Base-by-base conservation (phyloP, 2,329 filamentous ascomycete genomes). In the Scytalidium lignicola region DNA sequence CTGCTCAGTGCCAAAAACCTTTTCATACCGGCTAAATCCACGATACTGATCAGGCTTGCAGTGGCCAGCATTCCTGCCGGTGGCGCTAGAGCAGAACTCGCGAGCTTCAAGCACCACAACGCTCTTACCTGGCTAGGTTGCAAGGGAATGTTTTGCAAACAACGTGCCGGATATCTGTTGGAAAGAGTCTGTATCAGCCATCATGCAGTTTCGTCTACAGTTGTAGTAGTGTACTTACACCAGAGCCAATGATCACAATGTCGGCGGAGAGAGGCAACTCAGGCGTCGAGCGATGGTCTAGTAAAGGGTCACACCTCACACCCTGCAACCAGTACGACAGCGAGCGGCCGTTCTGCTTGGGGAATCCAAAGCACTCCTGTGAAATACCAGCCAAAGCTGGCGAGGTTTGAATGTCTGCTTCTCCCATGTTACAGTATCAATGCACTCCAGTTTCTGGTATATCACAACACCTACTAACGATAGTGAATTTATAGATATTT, bases 61-160 rank as follows among this genome's bases (percentile, higher is more conserved):
- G 50, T 72, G 70, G 1, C 70, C 69, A 9, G 70, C 73, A 50
- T 76, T 76, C 9, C 64, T 58, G 13, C 63, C 64, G 5, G 63
- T 65, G 4, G 64, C 64, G 19, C 64, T 64, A 18, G 61, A 63
- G 39, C 58, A 62, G 20, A 57, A 58, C 52, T 59, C 55, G 3
- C 67, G 59, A 3, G 69, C 69, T 55, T 71, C 69, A 7, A 71
- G 58, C 49, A 70, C 58, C 17, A 70, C 56, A 21, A 71, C 56
- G 44, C 39, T 46, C 26, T 23, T 59, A 57, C 5, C 60, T 63
- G 17, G 67, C 52, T 2, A 72, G 48, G 49, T 55, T 41, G 21
- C 46, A 47, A n/a, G 53, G 51, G n/a, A 49, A 47, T 37, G 51
- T 26, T 17, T 44, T 40, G 45, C 53, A 49, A 28, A 47, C 19